Evolutionary conservation across 1,284 basidiomycete species (phyloP).

Genomic region (Heimioporus punctisporus): DNA sequence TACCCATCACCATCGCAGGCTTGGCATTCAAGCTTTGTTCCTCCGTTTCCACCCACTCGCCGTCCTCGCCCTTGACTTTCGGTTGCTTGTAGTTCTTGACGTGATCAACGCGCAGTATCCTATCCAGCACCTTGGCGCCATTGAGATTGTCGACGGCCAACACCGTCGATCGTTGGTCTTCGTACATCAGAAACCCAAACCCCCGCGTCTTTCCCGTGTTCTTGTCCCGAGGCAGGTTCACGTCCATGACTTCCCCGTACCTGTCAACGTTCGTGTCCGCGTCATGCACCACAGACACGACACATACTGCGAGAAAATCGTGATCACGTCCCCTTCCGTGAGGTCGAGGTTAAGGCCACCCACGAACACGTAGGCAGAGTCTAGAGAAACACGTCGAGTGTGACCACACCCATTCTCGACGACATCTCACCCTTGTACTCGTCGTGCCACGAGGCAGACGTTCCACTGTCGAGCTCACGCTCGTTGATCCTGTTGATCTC

Average conservation of each 20-base stretch:
- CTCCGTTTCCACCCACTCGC: conserved; percentile 88
- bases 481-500: conserved; percentile 96
- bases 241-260: conserved; percentile 95
- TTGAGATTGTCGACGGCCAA: conserved; percentile 99
- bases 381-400: conserved; percentile 39
- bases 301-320: conserved; percentile 96
- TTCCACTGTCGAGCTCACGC: conserved; percentile 85
- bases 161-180: conserved; percentile 96
- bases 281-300: not conserved
- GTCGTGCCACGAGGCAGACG: conserved; percentile 91
- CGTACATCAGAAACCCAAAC: conserved; percentile 99
- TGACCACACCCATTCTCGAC: not conserved
- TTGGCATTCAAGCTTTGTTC: conserved; percentile 86
- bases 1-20: conserved; percentile 72
- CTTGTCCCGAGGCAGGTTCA: conserved; percentile 94
- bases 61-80: conserved; percentile 80
- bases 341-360: conserved; percentile 87
- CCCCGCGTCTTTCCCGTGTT: conserved; percentile 88
- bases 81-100: conserved; percentile 94
- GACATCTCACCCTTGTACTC: conserved; percentile 78
- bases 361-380: conserved; percentile 95
- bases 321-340: conserved; percentile 97
- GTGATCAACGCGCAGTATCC: conserved; percentile 93
- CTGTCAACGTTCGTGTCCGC: conserved; percentile 40
- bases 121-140: conserved; percentile 87